Conservation (phyloP, 1,284 basidiomycete genomes). For the Microbotryum lychnidis-dioicae region DNA sequence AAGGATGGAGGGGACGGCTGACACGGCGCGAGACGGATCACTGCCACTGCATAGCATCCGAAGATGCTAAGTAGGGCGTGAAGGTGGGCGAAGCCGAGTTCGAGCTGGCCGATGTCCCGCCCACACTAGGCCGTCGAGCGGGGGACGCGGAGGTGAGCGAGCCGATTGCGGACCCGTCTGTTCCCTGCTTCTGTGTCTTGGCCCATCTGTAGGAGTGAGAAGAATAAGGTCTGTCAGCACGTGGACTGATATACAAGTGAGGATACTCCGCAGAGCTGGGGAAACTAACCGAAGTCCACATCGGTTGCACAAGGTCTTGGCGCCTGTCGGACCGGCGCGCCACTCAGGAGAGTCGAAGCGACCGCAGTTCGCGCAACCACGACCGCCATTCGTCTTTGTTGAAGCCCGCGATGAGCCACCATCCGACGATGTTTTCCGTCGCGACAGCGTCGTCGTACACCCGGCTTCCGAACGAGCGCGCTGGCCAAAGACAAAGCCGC, state of each 20-base stretch:
- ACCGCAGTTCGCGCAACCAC: constrained; percentile 33
- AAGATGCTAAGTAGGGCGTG: no score
- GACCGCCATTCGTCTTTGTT: constrained; percentile 7
- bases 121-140: no score
- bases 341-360: constrained; percentile 32
- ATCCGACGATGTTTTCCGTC: constrained; percentile 6
- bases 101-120: no score
- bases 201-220: constrained; percentile 2
- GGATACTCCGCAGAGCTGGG: no score
- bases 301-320: constrained; percentile 80
- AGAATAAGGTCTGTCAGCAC: no score
- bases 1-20: no score
- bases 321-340: constrained; percentile 45
- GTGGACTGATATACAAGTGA: no score
- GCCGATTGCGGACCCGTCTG: background rate
- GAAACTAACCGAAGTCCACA: constrained; percentile 58
- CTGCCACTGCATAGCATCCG: no score
- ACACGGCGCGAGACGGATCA: no score
- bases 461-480: constrained; percentile 6
- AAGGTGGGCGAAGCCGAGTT: no score
- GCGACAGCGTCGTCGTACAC: background rate
- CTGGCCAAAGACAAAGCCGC: constrained; percentile 12
- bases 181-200: constrained; percentile 13
- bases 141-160: background rate
- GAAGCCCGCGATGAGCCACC: constrained; percentile 15